Percentiles rank a stretch among this genome's conserved stretches.
Evolutionary conservation across 2,329 filamentous ascomycete species (phyloP).

Genomic region (Shiraia bambusicola): DNA sequence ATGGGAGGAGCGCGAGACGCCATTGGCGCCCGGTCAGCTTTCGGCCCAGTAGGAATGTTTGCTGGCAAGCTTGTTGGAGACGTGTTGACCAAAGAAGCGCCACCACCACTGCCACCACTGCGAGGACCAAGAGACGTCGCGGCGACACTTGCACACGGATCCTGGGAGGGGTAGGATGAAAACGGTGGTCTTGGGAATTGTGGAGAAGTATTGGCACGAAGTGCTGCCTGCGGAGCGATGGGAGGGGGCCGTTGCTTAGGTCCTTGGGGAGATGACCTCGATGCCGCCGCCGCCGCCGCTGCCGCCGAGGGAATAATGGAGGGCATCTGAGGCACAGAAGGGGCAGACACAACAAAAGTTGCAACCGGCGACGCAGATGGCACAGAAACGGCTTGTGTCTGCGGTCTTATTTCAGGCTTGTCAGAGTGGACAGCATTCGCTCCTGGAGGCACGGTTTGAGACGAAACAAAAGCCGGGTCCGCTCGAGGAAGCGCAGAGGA

Average conservation of each 20-base stretch:
- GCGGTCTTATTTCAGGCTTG: conserved; percentile 17
- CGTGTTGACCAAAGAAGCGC: conserved; percentile 29
- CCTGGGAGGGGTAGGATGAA: conserved; percentile 25
- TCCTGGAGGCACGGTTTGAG: conserved; percentile 16
- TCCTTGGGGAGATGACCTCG: conserved; percentile 34
- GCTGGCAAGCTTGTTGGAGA: conserved; percentile 40
- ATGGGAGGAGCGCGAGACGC: conserved; percentile 32
- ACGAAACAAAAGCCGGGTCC: conserved; percentile 23
- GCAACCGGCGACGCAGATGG: conserved; percentile 8
- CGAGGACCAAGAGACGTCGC: conserved; percentile 31
- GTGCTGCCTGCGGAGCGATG: conserved; percentile 36
- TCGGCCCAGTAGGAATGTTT: conserved; percentile 46
- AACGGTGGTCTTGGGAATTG: conserved; percentile 34
- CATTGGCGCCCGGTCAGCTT: conserved; percentile 39
- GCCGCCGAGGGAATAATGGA: conserved; percentile 4
- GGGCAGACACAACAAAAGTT: conserved; percentile 7
- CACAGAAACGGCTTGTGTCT: conserved; percentile 1
- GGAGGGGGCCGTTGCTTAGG: conserved; percentile 33
- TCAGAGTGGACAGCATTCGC: conserved; percentile 5
- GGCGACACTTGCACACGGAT: conserved; percentile 31
- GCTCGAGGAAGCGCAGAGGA: conserved; percentile 20
- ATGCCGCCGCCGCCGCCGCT: too few relatives aligned
- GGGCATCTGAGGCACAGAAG: conserved; percentile 8
- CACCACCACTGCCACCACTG: conserved; percentile 14
- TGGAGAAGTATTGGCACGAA: conserved; percentile 36